A percentile compares a stretch with the other conserved stretches of the same genome.
Conservation (phyloP, 805 yeast genomes). For the Yamadazyma laniorum region DNA sequence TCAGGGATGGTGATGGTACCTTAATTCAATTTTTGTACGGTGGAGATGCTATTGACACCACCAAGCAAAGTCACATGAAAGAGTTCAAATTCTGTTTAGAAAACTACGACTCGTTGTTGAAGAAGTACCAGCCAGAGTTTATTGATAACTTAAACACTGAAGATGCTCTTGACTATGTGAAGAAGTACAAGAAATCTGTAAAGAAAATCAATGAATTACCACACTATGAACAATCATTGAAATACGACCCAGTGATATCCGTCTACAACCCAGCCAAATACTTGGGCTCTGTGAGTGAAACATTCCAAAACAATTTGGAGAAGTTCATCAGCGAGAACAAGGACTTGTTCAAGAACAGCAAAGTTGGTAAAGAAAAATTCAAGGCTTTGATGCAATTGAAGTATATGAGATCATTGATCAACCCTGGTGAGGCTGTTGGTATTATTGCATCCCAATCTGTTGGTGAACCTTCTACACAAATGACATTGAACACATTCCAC, state of each 20-base stretch:
- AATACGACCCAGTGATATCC: slow-evolving; percentile 87
- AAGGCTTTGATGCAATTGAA: slow-evolving; percentile 96
- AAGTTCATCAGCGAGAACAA: slow-evolving; percentile 57
- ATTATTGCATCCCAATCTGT: slow-evolving; percentile 96
- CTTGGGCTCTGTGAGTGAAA: slow-evolving; percentile 90
- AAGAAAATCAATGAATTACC: slow-evolving; percentile 63
- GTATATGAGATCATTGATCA: slow-evolving; percentile 91
- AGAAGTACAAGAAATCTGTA: slow-evolving; percentile 72
- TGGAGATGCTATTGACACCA: slow-evolving; percentile 94
- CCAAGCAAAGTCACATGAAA: slow-evolving; percentile 90
- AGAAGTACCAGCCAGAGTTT: slow-evolving; percentile 77
- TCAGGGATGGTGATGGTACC: slow-evolving; percentile 93
- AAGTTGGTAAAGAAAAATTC: slow-evolving; percentile 76
- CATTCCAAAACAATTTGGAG: slow-evolving; percentile 79
- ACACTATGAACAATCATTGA: slow-evolving; percentile 58
- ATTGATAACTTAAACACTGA: slow-evolving; percentile 68
- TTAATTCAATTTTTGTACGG: slow-evolving; percentile 94
- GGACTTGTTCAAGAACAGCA: slow-evolving; percentile 49
- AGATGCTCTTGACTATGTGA: slow-evolving; percentile 73
- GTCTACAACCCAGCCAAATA: slow-evolving; percentile 85
- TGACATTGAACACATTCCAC: slow-evolving; percentile 96
- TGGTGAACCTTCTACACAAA: slow-evolving; percentile 99
- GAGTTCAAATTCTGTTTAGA: slow-evolving; percentile 92
- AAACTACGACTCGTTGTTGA: slow-evolving; percentile 81
- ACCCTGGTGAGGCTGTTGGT: slow-evolving; percentile 98